Evolutionary conservation across 2,329 filamentous ascomycete genomes (phyloP), one percentile per base, ranked within the genome.

Genomic region (Epichloe uncinata): DNA sequence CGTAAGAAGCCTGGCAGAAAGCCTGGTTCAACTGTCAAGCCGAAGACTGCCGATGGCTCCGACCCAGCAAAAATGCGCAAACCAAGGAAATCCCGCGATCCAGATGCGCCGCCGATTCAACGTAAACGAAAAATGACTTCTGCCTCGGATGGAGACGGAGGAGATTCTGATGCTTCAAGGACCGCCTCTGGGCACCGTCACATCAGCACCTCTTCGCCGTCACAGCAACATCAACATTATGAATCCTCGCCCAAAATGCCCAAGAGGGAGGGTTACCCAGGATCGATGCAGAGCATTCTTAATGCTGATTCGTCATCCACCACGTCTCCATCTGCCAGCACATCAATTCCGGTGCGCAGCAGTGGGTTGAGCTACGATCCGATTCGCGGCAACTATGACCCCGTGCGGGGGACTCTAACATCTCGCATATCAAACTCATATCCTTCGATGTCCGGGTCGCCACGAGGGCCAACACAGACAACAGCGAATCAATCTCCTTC

Each of bases 311-410:
- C 60, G 16, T 55, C 69, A 66, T n/a, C 68, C 66, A 49, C 66
- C 67, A 42, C 73, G 66, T 52, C 72, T 65, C 38, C 71, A 67
- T 42, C 50, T 16, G 51, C 47, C 66, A 73, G 51, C 69, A 54
- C 66, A 54, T 53, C 69, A 42, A 61, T 69, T 16, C 71, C 73
- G 8, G 69, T 73, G 45, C 73, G 84, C 46, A 82, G 83, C 13
- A 85, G 85, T 60, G 84, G 88, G 42, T 86, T 88, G 60, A 87
- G 85, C 59, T 96, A 93, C 68, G 90, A 96, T 64, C 90, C 90
- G 0, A 89, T 95, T 55, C 80, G 90, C 44, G 87, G 84, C n/a
- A 81, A 77, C 55, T 83, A 81, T 56, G 79, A 83, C 56, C 79
- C 79, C 1, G 73, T 82, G 45, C 71, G 79, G 41, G 79, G 79